phyloP scores from a whole-genome alignment of 108 stramenopile genomes.

The Fragilariopsis cylindrus region DNA sequence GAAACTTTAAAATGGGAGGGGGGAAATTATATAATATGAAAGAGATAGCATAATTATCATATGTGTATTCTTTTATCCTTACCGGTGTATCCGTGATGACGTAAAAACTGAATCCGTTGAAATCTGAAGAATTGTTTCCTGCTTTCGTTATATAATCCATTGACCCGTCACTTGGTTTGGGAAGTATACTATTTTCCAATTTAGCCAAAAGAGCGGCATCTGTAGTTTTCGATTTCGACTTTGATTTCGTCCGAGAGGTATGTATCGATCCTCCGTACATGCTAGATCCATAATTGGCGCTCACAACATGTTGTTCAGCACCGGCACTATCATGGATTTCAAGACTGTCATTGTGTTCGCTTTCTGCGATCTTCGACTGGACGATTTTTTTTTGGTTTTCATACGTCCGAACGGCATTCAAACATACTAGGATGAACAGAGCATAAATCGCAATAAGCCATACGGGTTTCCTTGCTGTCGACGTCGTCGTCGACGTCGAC shows the following conservation, averaged over 20 bases:
- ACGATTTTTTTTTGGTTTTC: neutral
- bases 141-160: slow-evolving; percentile 1
- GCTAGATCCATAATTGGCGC: slow-evolving; percentile 10
- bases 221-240: neutral
- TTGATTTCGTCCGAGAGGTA: slow-evolving; percentile 1
- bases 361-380: neutral
- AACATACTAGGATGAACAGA: slow-evolving; percentile 1
- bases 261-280: slow-evolving; percentile 12
- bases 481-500: neutral
- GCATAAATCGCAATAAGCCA: slow-evolving; percentile 4
- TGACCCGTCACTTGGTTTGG: slow-evolving; percentile 11
- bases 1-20: no score
- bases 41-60: no score
- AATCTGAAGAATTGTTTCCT: neutral
- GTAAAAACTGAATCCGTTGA: slow-evolving; percentile 21
- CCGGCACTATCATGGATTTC: slow-evolving; percentile 7
- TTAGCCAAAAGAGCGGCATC: neutral
- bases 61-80: neutral
- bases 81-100: slow-evolving; percentile 15
- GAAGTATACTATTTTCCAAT: slow-evolving; percentile 9
- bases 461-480: neutral
- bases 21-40: no score
- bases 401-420: slow-evolving; percentile 11
- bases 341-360: slow-evolving; percentile 5
- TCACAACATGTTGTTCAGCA: slow-evolving; percentile 18